Percentiles rank a stretch among this genome's conserved stretches.
Evolutionary conservation across 2,329 filamentous ascomycete species (phyloP).

Genomic region (Raffaelea arxii): DNA sequence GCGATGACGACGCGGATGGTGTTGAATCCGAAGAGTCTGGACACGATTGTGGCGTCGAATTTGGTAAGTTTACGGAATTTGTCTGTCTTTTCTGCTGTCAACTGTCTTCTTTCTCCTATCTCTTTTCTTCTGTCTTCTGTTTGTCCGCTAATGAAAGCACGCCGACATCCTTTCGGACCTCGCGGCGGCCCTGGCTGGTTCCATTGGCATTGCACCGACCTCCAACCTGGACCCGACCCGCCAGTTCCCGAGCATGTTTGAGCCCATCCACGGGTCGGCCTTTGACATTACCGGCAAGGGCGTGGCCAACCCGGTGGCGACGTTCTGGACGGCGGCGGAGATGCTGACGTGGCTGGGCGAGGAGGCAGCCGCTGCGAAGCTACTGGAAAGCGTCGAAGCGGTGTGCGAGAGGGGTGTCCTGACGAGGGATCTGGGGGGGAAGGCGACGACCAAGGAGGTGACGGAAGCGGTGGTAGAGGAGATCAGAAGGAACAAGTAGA

Average conservation of each 20-base stretch:
- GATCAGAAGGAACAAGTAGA: conserved; percentile 6
- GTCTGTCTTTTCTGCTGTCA: not conserved
- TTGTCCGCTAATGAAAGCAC: conserved; percentile 13
- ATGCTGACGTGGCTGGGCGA: conserved; percentile 46
- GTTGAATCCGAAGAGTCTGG: conserved; percentile 44
- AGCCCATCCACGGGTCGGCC: conserved; percentile 45
- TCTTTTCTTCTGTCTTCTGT: not conserved
- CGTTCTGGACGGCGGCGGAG: conserved; percentile 44
- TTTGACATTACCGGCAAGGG: conserved; percentile 46
- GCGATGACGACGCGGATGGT: conserved; percentile 42
- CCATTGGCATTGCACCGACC: conserved; percentile 59
- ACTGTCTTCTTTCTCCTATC: not conserved
- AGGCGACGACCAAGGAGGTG: conserved; percentile 14
- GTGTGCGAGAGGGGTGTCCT: conserved; percentile 37
- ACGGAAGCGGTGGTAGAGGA: conserved; percentile 13
- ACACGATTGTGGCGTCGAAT: conserved; percentile 56
- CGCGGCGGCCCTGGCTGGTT: conserved; percentile 56
- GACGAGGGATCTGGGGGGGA: conserved; percentile 41
- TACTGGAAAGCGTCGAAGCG: conserved; percentile 38
- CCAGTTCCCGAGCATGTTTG: conserved; percentile 44
- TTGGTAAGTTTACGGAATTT: conserved; percentile 22
- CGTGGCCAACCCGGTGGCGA: conserved; percentile 42
- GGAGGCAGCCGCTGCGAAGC: conserved; percentile 31
- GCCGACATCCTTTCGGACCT: conserved; percentile 59
- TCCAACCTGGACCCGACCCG: conserved; percentile 50